phyloP scores from a whole-genome alignment of 192 early-diverging fungal genomes.

The Linnemannia schmuckeri region DNA sequence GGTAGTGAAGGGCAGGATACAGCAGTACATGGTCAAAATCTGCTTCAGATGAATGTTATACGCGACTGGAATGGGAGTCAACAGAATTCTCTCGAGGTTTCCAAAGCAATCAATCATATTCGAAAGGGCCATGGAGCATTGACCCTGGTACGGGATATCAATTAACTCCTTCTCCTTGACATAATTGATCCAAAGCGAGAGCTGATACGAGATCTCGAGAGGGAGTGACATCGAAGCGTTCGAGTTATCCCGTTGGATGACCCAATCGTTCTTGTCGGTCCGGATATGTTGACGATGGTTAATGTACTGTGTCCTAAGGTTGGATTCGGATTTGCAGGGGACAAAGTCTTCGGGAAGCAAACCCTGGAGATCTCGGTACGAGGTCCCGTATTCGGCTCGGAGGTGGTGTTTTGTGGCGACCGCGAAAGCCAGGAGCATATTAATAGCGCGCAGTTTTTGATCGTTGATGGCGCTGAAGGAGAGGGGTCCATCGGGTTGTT shows the following conservation, averaged over 20 bases:
- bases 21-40: conserved; percentile 75
- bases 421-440: conserved; percentile 67
- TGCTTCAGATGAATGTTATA: conserved; percentile 87
- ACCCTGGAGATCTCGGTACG: conserved; percentile 71
- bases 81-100: conserved; percentile 76
- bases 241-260: conserved; percentile 43
- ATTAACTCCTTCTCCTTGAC: conserved; percentile 62
- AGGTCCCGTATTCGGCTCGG: conserved; percentile 68
- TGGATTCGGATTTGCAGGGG: conserved; percentile 57
- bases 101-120: conserved; percentile 69
- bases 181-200: conserved; percentile 66
- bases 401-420: conserved; percentile 71
- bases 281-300: conserved; percentile 39
- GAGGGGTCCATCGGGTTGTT: conserved; percentile 49
- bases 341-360: conserved; percentile 68
- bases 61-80: conserved; percentile 81
- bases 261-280: conserved; percentile 39
- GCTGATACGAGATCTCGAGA: conserved; percentile 61
- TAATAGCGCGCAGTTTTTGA: conserved; percentile 71
- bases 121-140: conserved; percentile 66
- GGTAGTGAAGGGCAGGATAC: conserved; percentile 80
- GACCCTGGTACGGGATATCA: conserved; percentile 62
- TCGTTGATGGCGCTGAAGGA: conserved; percentile 42
- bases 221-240: conserved; percentile 64
- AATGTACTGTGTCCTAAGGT: conserved; percentile 46